phyloP scores from a whole-genome alignment of 2,329 filamentous ascomycete species.

The Ciborinia camelliae region DNA sequence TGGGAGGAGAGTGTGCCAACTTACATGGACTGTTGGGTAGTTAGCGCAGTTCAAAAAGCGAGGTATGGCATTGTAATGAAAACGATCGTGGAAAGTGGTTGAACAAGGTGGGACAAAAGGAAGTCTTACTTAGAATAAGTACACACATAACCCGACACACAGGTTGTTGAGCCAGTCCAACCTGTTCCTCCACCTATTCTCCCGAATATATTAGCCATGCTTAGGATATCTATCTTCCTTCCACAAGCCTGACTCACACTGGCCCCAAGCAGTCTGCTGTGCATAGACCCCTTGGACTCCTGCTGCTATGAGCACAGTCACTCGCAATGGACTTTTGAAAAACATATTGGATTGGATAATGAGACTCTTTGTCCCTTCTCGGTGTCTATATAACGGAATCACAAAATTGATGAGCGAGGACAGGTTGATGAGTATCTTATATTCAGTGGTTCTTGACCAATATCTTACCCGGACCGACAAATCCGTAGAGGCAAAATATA shows the following conservation, averaged over 20 bases:
- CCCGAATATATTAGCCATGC: not conserved
- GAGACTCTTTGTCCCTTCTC: not conserved
- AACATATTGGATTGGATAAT: not conserved
- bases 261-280: constrained; percentile 28
- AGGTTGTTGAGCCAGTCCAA: constrained; percentile 31
- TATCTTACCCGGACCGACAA: constrained; percentile 3
- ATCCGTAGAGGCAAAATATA: constrained; percentile 9
- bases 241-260: not conserved
- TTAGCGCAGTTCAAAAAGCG: not conserved
- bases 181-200: constrained; percentile 29
- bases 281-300: constrained; percentile 19
- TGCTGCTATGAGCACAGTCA: constrained; percentile 9
- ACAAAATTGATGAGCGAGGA: not conserved
- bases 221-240: not conserved
- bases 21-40: constrained; percentile 9
- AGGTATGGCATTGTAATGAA: not conserved
- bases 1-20: constrained; percentile 30
- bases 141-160: constrained; percentile 32
- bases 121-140: constrained; percentile 32
- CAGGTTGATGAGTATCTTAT: not conserved
- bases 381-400: not conserved
- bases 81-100: not conserved
- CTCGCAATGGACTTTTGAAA: not conserved
- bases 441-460: constrained; percentile 35
- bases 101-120: not conserved